phyloP scores from a whole-genome alignment of 352 stramenopile genomes.

The Aphanomyces cochlioides region DNA sequence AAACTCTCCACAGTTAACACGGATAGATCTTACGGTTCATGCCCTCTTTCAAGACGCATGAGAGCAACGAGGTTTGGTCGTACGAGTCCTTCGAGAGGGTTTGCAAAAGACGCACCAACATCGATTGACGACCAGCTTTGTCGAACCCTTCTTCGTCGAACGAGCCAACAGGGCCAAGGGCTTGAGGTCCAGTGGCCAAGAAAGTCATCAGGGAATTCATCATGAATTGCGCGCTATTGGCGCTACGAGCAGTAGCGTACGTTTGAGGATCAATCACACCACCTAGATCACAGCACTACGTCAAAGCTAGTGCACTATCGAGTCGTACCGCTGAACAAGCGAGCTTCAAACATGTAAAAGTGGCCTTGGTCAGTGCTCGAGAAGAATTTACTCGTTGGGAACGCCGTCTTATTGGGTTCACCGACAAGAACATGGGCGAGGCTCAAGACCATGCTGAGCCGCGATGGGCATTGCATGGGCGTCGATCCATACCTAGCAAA shows the following conservation, averaged over 20 bases:
- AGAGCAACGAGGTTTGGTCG: constrained; percentile 64
- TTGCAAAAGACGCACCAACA: constrained; percentile 80
- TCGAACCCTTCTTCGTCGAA: constrained; percentile 75
- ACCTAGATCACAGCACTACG: constrained; percentile 28
- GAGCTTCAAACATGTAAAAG: constrained; percentile 88
- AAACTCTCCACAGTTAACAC: neutral
- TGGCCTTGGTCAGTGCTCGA: constrained; percentile 80
- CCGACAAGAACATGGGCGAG: constrained; percentile 79
- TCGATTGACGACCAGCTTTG: constrained; percentile 70
- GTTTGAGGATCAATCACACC: constrained; percentile 77
- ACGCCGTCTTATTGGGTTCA: neutral
- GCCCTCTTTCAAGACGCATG: constrained; percentile 65
- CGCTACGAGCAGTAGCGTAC: constrained; percentile 66
- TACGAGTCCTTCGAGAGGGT: constrained; percentile 81
- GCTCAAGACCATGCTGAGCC: constrained; percentile 79
- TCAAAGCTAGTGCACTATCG: neutral
- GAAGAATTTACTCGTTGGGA: constrained; percentile 39
- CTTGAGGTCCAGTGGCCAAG: constrained; percentile 67
- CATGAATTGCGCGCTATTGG: constrained; percentile 49
- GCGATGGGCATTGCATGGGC: constrained; percentile 65
- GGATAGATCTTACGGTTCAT: constrained; percentile 53
- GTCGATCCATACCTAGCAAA: constrained; percentile 7
- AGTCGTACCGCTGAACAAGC: constrained; percentile 54
- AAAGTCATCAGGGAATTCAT: constrained; percentile 89
- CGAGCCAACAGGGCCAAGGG: constrained; percentile 47